These are phyloP conservation scores for Lactifluus piperatus DNA, from an alignment of 768 basidiomycete species.

Conservation along the genomic window DNA sequence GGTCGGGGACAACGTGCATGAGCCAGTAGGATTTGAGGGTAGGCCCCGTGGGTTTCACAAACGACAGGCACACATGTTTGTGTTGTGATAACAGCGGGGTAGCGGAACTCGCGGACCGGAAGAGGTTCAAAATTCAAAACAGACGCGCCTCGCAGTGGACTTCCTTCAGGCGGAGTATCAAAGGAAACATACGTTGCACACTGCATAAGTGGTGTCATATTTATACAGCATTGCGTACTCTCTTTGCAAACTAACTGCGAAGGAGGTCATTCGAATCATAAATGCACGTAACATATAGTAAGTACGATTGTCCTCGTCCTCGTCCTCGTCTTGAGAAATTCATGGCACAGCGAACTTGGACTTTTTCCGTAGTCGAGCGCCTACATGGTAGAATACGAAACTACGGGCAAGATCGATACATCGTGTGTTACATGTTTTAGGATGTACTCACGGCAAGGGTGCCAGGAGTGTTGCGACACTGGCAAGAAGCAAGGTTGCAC, in stretches of 20 bases:
- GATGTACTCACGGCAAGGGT: constrained; percentile 41
- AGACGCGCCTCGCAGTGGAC: background rate
- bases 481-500: constrained; percentile 32
- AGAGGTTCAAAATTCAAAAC: background rate
- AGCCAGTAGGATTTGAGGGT: background rate
- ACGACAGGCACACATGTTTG: background rate
- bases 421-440: too few relatives aligned
- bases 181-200: too few relatives aligned
- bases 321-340: background rate
- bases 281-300: background rate
- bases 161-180: too few relatives aligned
- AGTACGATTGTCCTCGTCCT: too few relatives aligned
- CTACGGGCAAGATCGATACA: background rate
- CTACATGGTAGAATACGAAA: constrained; percentile 1
- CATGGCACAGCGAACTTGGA: constrained; percentile 2
- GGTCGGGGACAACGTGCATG: background rate
- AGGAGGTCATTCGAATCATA: background rate
- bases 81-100: too few relatives aligned
- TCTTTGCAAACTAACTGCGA: too few relatives aligned
- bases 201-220: too few relatives aligned
- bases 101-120: background rate
- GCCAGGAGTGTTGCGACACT: constrained; percentile 31
- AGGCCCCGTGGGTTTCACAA: background rate
- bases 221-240: too few relatives aligned
- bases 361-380: background rate